Evolutionary conservation across 1,284 basidiomycete genomes (phyloP).

Genomic region (Fomitopsis betulina): DNA sequence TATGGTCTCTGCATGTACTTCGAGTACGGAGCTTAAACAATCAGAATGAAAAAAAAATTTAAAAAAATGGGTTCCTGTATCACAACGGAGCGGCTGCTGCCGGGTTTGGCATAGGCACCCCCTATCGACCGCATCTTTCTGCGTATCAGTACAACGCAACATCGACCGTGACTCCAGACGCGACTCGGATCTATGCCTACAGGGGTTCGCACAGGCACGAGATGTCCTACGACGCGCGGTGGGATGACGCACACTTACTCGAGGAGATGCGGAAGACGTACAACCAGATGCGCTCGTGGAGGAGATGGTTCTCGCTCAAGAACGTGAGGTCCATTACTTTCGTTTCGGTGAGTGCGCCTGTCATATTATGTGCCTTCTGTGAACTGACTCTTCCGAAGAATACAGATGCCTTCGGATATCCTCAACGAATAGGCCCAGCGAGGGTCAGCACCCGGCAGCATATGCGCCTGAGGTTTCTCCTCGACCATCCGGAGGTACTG

Average conservation of each 20-base stretch:
- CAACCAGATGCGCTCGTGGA: neutral
- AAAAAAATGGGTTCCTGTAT: neutral
- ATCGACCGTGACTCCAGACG: too few species aligned
- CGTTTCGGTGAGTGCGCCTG: neutral
- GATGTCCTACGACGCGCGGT: neutral
- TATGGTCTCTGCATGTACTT: too few species aligned
- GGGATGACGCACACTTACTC: neutral
- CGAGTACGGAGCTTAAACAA: too few species aligned
- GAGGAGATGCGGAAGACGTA: neutral
- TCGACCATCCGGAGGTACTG: conserved; percentile 14
- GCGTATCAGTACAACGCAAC: too few species aligned
- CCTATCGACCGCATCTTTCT: neutral
- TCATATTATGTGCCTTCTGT: too few species aligned
- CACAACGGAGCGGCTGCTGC: neutral
- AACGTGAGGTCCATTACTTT: neutral
- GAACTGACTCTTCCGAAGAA: neutral
- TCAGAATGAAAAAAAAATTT: too few species aligned
- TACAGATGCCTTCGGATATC: conserved; percentile 14
- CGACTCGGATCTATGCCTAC: neutral
- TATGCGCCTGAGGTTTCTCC: conserved; percentile 16
- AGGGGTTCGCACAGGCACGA: neutral
- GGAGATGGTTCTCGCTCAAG: neutral
- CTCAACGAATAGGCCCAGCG: conserved; percentile 15
- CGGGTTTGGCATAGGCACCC: neutral
- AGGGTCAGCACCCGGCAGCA: conserved; percentile 12